Conservation (phyloP, 805 yeast genomes). For the Danielozyma ontarioensis region DNA sequence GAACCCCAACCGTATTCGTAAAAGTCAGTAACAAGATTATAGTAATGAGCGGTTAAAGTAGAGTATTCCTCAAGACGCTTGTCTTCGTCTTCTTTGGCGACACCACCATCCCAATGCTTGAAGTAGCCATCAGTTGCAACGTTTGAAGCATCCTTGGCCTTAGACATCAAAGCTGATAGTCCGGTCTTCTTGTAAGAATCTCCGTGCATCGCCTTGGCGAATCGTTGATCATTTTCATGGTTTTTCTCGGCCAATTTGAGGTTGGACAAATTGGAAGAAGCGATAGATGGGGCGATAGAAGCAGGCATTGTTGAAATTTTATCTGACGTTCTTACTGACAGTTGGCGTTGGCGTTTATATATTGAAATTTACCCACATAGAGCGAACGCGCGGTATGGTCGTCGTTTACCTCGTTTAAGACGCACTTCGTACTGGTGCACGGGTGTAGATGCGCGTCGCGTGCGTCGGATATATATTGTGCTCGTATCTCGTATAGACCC, state of each 20-base stretch:
- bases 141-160: conserved; percentile 69
- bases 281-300: not conserved
- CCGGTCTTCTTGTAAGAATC: conserved; percentile 65
- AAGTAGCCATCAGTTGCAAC: conserved; percentile 87
- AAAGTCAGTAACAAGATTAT: conserved; percentile 94
- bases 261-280: not conserved
- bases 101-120: conserved; percentile 96
- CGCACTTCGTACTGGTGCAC: too few species aligned
- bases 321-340: too few species aligned
- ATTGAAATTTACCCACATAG: too few species aligned
- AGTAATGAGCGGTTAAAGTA: conserved; percentile 88
- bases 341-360: too few species aligned
- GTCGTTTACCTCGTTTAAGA: too few species aligned
- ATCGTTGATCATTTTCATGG: conserved; percentile 57
- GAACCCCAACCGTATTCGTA: conserved; percentile 99
- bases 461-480: too few species aligned
- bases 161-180: conserved; percentile 67
- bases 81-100: conserved; percentile 64
- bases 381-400: too few species aligned
- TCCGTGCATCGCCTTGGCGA: conserved; percentile 87
- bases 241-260: conserved; percentile 43
- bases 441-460: too few species aligned
- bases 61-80: conserved; percentile 81
- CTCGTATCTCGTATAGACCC: too few species aligned
- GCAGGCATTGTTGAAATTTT: not conserved